These are phyloP conservation scores for Crithidia bombi DNA, from an alignment of 208 protist species.

Conservation along the genomic window DNA sequence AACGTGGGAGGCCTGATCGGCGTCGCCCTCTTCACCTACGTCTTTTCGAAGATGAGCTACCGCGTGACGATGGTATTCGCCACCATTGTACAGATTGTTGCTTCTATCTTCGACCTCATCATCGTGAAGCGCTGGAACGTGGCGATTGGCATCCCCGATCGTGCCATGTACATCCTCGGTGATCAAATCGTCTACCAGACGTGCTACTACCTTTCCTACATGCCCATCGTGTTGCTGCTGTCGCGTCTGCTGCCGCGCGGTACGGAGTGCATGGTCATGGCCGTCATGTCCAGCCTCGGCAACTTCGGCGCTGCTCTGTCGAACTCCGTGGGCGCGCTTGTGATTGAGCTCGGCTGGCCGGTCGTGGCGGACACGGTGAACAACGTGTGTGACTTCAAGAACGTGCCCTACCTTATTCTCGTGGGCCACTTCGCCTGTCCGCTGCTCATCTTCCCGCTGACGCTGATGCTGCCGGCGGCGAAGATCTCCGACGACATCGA, in stretches of 20 bases:
- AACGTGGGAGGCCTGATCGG: constrained; percentile 56
- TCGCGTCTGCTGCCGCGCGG: constrained; percentile 52
- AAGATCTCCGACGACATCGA: constrained; percentile 52
- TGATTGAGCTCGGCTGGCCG: constrained; percentile 55
- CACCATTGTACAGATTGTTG: constrained; percentile 47
- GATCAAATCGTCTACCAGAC: constrained; percentile 68
- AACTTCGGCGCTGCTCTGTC: constrained; percentile 66
- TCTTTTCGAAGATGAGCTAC: constrained; percentile 62
- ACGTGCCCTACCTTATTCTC: constrained; percentile 57
- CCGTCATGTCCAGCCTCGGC: constrained; percentile 68
- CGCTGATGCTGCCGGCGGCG: constrained; percentile 53
- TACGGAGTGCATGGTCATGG: constrained; percentile 72
- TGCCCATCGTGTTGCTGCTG: constrained; percentile 15
- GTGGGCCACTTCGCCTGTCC: constrained; percentile 60
- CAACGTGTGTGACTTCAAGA: constrained; percentile 69
- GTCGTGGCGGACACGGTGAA: constrained; percentile 36
- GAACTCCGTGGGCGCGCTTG: constrained; percentile 44
- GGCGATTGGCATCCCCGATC: constrained; percentile 57
- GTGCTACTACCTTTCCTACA: constrained; percentile 15
- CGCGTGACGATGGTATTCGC: constrained; percentile 64
- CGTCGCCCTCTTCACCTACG: constrained; percentile 56
- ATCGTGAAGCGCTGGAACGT: constrained; percentile 82
- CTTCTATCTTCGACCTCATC: constrained; percentile 72
- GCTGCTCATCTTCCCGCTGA: constrained; percentile 57
- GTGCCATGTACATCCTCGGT: constrained; percentile 71